phyloP scores from a whole-genome alignment of 768 basidiomycete genomes.

The Tulasnella sp. region DNA sequence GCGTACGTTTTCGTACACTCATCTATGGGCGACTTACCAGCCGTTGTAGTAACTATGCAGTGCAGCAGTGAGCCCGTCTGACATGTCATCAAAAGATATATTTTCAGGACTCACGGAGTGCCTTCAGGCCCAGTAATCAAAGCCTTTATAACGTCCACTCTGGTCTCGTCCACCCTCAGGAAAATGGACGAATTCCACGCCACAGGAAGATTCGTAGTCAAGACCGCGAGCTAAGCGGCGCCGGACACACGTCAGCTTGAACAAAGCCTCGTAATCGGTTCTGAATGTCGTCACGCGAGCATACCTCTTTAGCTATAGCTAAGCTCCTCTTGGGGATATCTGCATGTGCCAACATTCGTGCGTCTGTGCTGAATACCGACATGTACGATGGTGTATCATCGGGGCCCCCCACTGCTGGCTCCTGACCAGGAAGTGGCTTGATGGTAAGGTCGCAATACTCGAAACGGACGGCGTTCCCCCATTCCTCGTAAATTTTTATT shows the following conservation, averaged over 20 bases:
- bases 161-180: constrained; percentile 81
- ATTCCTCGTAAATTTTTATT: constrained; percentile 63
- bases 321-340: constrained; percentile 86
- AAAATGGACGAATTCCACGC: constrained; percentile 94
- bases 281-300: too few species aligned
- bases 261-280: too few species aligned
- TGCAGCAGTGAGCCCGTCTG: constrained; percentile 14
- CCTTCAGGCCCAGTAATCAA: constrained; percentile 82
- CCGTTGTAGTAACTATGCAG: constrained; percentile 71
- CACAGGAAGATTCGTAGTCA: constrained; percentile 89
- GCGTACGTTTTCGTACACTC: neutral
- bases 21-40: constrained; percentile 43
- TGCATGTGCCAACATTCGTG: constrained; percentile 69
- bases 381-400: constrained; percentile 56
- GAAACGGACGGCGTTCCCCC: constrained; percentile 75
- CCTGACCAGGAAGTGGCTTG: constrained; percentile 34
- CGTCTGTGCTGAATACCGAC: constrained; percentile 72
- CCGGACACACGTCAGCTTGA: too few species aligned
- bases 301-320: constrained; percentile 89
- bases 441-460: constrained; percentile 84
- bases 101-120: constrained; percentile 57
- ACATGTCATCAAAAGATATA: neutral
- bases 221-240: constrained; percentile 81
- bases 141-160: constrained; percentile 89
- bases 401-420: constrained; percentile 7